Evolutionary conservation across 768 basidiomycete species (phyloP).

Genomic region (Lanmaoa rubissima): DNA sequence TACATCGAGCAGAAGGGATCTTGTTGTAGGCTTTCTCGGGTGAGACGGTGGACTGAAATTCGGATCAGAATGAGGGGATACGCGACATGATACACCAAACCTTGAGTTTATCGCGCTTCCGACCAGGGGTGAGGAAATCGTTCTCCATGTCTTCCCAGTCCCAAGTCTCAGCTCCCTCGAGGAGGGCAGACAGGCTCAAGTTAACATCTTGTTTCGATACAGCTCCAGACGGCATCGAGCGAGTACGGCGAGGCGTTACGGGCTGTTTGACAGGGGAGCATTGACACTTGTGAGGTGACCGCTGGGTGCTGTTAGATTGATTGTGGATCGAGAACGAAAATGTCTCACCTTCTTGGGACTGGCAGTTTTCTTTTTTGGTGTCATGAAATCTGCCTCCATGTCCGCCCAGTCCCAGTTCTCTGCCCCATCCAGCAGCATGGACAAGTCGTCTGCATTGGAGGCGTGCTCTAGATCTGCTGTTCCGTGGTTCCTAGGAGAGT

Average conservation of each 20-base stretch:
- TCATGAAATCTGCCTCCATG: conserved; percentile 48
- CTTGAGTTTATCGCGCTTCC: conserved; percentile 24
- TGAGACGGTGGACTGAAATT: conserved; percentile 9
- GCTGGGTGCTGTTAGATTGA: conserved; percentile 5
- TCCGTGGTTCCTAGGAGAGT: conserved; percentile 27
- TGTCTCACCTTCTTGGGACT: conserved; percentile 23
- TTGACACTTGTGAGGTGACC: conserved; percentile 13
- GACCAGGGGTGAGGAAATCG: conserved; percentile 50
- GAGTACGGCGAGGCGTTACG: conserved; percentile 8
- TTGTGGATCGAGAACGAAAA: background rate
- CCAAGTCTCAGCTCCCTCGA: conserved; percentile 69
- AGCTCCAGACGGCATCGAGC: conserved; percentile 7
- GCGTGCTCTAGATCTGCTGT: background rate
- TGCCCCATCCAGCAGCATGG: conserved; percentile 56
- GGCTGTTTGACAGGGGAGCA: conserved; percentile 21
- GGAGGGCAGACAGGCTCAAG: conserved; percentile 46
- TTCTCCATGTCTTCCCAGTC: conserved; percentile 60
- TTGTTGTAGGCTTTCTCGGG: conserved; percentile 25
- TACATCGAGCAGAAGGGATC: conserved; percentile 52
- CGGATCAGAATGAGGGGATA: conserved; percentile 2
- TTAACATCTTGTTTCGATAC: conserved; percentile 22
- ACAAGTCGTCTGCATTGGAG: conserved; percentile 35
- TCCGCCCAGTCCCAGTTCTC: conserved; percentile 72
- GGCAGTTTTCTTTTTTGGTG: conserved; percentile 46
- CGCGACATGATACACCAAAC: conserved; percentile 2